A percentile compares a stretch with the other conserved stretches of the same genome.
These are phyloP conservation scores for Coemansia sp. DNA, from an alignment of 192 early-diverging fungal genomes.

Conservation along the genomic window DNA sequence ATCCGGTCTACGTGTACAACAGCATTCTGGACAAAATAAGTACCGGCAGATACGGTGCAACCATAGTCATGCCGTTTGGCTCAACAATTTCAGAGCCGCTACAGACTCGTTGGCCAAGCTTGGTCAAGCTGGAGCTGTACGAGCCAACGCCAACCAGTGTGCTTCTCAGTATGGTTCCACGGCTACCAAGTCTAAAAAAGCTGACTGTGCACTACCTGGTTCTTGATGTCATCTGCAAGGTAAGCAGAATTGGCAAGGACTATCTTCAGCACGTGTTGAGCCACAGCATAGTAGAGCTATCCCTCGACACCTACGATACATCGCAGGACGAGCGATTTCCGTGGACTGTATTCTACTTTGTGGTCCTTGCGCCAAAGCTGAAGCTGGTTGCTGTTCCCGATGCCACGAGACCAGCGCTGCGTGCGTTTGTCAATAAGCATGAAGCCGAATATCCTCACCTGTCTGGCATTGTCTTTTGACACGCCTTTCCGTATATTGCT, in stretches of 20 bases:
- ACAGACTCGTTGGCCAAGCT: not conserved
- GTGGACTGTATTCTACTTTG: not conserved
- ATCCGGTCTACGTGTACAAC: conserved; percentile 6
- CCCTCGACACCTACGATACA: not conserved
- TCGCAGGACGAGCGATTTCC: not conserved
- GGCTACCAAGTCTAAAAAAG: not conserved
- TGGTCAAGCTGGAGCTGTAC: not conserved
- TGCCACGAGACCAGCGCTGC: not conserved
- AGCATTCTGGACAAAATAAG: not conserved
- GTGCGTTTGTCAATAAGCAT: not conserved
- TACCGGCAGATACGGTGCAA: not conserved
- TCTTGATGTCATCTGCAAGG: not conserved
- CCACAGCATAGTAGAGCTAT: not conserved
- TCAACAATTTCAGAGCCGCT: not conserved
- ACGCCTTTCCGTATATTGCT: not conserved
- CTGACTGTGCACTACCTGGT: not conserved
- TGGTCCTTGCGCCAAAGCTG: not conserved
- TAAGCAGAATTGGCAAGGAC: not conserved
- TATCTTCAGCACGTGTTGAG: not conserved
- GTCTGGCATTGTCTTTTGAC: not conserved
- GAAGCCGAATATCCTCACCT: not conserved
- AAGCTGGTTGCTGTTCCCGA: not conserved
- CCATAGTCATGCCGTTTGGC: conserved; percentile 1
- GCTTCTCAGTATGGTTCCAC: not conserved
- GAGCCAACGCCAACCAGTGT: not conserved